These are phyloP conservation scores for Rutstroemia sp. DNA, from an alignment of 2,329 filamentous ascomycete genomes.

Conservation along the genomic window DNA sequence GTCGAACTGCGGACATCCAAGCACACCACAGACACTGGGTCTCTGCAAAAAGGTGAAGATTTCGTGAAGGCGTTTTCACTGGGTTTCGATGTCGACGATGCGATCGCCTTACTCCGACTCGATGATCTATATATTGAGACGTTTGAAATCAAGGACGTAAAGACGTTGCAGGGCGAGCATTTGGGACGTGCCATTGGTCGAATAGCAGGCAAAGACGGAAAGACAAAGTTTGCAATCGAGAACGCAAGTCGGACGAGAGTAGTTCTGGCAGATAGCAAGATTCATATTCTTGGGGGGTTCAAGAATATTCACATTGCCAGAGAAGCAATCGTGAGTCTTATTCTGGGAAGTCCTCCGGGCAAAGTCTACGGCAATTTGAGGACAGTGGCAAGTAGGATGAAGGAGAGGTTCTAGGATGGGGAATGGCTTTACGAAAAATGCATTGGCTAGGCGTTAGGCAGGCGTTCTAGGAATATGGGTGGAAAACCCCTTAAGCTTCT, in stretches of 20 bases:
- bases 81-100: conserved; percentile 93
- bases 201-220: conserved; percentile 72
- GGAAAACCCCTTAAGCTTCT: not conserved
- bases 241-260: conserved; percentile 84
- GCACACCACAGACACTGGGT: conserved; percentile 71
- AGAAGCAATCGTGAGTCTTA: conserved; percentile 49
- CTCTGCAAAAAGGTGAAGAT: conserved; percentile 91
- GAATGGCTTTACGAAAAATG: not conserved
- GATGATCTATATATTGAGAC: conserved; percentile 79
- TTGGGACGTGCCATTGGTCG: conserved; percentile 76
- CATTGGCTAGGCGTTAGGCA: not conserved
- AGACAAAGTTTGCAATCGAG: conserved; percentile 79
- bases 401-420: conserved; percentile 74
- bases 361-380: conserved; percentile 84
- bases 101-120: conserved; percentile 77
- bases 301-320: conserved; percentile 89
- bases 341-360: conserved; percentile 56
- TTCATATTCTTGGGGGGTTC: conserved; percentile 90
- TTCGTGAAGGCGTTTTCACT: conserved; percentile 88
- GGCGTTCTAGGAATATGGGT: conserved; percentile 1
- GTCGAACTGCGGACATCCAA: conserved; percentile 84
- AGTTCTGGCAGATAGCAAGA: conserved; percentile 84
- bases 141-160: conserved; percentile 73
- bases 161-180: conserved; percentile 79
- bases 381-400: conserved; percentile 88